Base-by-base conservation (phyloP, 2,329 filamentous ascomycete species). In the Polytolypa hystricis region DNA sequence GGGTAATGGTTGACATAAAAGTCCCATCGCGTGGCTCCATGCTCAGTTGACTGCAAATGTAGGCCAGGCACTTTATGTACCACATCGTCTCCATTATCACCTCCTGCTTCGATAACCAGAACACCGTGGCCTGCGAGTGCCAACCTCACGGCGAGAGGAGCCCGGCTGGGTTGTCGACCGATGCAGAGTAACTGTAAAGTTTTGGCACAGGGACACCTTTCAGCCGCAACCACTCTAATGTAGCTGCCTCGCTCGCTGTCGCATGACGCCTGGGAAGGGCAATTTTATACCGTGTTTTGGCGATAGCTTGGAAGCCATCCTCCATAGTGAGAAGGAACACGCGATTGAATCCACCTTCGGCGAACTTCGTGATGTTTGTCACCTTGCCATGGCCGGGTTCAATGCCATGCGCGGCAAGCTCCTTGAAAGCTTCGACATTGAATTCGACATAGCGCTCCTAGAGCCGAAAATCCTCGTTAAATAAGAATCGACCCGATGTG, bases 1-100 rank as follows among this genome's bases (percentile, higher is more conserved):
- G 64, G 60, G 48, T 77, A 79, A 52, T 79, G 75, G 30, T 66
- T 66, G n/a, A 77, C 71, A 44, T 71, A 80, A 56, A 73, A 79
- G 52, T 77, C 70, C 76, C 76, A 81, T 30, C 65, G 58, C 45
- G 76, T 64, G 12, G 65, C 62, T 16, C 62, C 61, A 41, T 77
- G 70, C 47, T 78, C 71, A 8, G 70, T 73, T 2, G 69, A 65
- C 14, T 65, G 61, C 32, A 66, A 65, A 15, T 68, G 66, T 47
- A 72, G 66, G 2, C 71, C 66, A 5, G 75, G 73, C 4, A 76
- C 65, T 7, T 69, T 65, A 43, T 73, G 67, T 25, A 72, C 67
- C 41, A 60, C 53, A 23, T 61, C 59, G 37, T 62, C 58, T 12
- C 65, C 69, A 42, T 74, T 66, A 46, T 79, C 74, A 41, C 73